phyloP scores from a whole-genome alignment of 768 basidiomycete species.

The Fomitopsis serialis region DNA sequence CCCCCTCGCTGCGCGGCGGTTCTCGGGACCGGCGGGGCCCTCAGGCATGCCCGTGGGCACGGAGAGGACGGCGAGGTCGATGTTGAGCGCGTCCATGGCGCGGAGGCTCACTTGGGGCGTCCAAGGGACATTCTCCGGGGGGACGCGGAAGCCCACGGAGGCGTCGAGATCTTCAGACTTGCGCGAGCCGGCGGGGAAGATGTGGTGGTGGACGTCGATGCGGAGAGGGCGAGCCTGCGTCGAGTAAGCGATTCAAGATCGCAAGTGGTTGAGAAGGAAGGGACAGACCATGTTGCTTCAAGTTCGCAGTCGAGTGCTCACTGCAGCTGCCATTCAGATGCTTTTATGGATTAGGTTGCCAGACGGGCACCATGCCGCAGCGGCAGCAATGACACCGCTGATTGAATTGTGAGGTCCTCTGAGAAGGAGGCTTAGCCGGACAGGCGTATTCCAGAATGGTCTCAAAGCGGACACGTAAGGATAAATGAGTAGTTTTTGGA shows the following conservation, averaged over 20 bases:
- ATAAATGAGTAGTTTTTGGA: no score
- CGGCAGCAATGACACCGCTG: no score
- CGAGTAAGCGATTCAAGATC: no score
- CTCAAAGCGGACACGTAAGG: no score
- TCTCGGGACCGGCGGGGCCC: conserved; percentile 33
- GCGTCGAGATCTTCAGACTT: conserved; percentile 38
- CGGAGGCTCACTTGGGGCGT: conserved; percentile 48
- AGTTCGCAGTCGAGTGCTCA: no score
- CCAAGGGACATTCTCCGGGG: conserved; percentile 65
- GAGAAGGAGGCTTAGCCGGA: no score
- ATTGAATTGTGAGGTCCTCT: no score
- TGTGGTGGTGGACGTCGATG: conserved; percentile 77
- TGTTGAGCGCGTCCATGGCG: conserved; percentile 54
- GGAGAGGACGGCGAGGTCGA: conserved; percentile 62
- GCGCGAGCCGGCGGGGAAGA: conserved; percentile 47
- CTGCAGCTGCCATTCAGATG: no score
- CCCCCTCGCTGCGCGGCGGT: conserved; percentile 33
- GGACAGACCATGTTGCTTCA: neutral
- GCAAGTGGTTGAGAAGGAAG: no score
- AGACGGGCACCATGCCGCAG: no score
- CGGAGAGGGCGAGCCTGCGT: neutral
- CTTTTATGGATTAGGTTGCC: no score
- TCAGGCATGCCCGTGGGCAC: conserved; percentile 50
- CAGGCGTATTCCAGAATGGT: no score
- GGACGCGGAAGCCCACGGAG: conserved; percentile 56